Base-by-base conservation (phyloP, 768 basidiomycete species). In the Russula dissimulans region DNA sequence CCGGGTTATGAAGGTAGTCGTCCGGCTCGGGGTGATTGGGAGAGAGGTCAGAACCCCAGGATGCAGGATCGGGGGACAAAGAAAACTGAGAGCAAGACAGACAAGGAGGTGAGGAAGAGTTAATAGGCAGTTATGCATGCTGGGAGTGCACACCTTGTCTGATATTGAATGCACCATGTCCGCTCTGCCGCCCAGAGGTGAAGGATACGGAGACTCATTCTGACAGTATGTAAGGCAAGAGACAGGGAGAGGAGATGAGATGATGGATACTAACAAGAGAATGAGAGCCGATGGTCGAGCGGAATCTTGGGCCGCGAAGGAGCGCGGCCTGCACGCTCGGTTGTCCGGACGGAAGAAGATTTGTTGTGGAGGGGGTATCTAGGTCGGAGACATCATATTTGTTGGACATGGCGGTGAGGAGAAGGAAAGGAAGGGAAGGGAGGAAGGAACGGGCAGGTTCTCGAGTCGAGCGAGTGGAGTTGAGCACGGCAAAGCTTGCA, bases 331-430 rank as follows among this genome's bases (percentile, higher is more conserved):
- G 77, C 60, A 78, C 72, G 70, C 66, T 59, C 31, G 59, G 52
- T 59, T 66, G 67, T 39, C 66, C 67, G 7, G 74, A 70, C 1
- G 74, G 72, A 43, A 84, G 72, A 55, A 85, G 79, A 67, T 76
- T 81, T 36, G 79, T 71, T 7, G 80, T 79, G 4, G 84, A 85
- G 5, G 77, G 76, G 11, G 81, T 75, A 61, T 74, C 73, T 70
- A 62, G 71, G 70, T 66, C 75, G 76, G 59, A 72, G 75, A 54
- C 74, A 73, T 59, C 77, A 76, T 62, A 76, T 65, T 65, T 76
- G 17, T 73, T 71, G 38, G 68, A 56, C 70, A 72, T 71, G 54
- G 52, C 12, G 44, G 59, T 55, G 17, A 15, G 53, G 34, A 54
- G n/a, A 22, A 5, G 14, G 17, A 14, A 44, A 11, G 22, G n/a